Conservation (phyloP, 805 yeast genomes). For the Yamadazyma endophytica region DNA sequence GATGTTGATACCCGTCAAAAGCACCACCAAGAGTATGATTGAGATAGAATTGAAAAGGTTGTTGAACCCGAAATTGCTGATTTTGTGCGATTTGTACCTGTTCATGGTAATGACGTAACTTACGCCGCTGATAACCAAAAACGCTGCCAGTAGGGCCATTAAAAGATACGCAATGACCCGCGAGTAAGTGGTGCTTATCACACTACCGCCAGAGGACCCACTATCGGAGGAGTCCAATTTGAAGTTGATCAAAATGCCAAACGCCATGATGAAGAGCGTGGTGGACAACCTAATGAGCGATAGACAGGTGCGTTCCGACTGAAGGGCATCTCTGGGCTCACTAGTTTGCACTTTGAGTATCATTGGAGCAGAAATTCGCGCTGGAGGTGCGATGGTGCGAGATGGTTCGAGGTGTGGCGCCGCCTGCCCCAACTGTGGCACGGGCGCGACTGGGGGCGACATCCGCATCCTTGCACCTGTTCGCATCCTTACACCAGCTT, state of each 20-base stretch:
- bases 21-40: constrained; percentile 6
- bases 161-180: constrained; percentile 31
- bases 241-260: constrained; percentile 44
- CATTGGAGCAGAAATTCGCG: constrained; percentile 4
- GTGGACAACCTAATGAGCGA: constrained; percentile 46
- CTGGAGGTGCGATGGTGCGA: too few species aligned
- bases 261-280: constrained; percentile 42
- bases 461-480: too few species aligned
- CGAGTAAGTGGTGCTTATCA: constrained; percentile 15
- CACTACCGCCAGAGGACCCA: constrained; percentile 13
- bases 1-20: constrained; percentile 7
- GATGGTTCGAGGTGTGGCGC: too few species aligned
- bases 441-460: too few species aligned
- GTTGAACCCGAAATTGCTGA: constrained; percentile 27
- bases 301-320: constrained; percentile 50
- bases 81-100: constrained; percentile 39
- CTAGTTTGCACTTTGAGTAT: constrained; percentile 29
- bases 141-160: constrained; percentile 33
- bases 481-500: too few species aligned
- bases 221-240: constrained; percentile 30
- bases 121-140: constrained; percentile 33
- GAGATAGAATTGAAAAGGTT: constrained; percentile 10
- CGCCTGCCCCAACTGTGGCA: too few species aligned
- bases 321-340: constrained; percentile 53
- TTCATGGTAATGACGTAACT: constrained; percentile 43